These are phyloP conservation scores for Zygosaccharomyces rouxii DNA, from an alignment of 805 yeast species.

Conservation along the genomic window DNA sequence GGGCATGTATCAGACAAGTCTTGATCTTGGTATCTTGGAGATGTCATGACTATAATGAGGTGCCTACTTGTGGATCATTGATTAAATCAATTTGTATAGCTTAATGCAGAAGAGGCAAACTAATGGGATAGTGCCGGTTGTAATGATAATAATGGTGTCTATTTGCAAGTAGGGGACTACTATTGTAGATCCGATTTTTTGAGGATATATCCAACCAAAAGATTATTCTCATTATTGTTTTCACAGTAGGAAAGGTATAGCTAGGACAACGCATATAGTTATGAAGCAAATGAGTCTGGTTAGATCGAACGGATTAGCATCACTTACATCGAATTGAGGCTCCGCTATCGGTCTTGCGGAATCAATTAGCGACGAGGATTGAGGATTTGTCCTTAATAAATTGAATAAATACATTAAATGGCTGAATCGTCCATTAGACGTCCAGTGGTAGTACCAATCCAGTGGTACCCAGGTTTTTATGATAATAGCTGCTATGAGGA, in stretches of 20 bases:
- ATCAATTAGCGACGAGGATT: neutral
- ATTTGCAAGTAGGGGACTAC: too few species aligned
- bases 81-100: neutral
- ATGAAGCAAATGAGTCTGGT: constrained; percentile 16
- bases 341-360: constrained; percentile 11
- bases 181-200: neutral
- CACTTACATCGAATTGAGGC: constrained; percentile 21
- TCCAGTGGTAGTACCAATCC: neutral
- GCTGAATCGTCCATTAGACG: neutral
- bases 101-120: neutral
- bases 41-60: too few species aligned
- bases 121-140: too few species aligned
- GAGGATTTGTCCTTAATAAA: neutral
- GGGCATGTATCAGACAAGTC: neutral
- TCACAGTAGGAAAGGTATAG: constrained; percentile 11
- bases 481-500: neutral
- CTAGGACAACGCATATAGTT: constrained; percentile 11
- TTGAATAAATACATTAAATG: neutral
- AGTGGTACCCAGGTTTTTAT: constrained; percentile 1
- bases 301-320: constrained; percentile 24
- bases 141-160: too few species aligned
- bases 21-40: too few species aligned
- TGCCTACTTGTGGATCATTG: too few species aligned
- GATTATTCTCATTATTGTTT: neutral
- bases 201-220: neutral